phyloP scores from a whole-genome alignment of 1,284 basidiomycete genomes.

The Anthracocystis panici-leucophaei region DNA sequence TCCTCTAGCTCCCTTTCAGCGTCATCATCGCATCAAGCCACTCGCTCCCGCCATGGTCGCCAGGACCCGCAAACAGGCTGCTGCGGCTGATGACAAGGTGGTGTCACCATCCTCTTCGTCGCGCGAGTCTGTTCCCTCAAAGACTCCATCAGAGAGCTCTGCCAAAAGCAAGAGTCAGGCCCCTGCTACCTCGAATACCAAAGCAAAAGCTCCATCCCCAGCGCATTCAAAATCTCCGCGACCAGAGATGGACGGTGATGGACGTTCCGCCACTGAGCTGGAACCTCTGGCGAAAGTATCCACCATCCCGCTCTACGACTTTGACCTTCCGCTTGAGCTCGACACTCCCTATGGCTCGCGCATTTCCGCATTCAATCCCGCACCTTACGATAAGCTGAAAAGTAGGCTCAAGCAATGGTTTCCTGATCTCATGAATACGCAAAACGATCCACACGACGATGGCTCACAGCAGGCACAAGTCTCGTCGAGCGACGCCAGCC shows the following conservation, averaged over 20 bases:
- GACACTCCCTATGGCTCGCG: slow-evolving; percentile 13
- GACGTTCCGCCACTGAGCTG: neutral
- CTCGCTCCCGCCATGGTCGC: slow-evolving; percentile 16
- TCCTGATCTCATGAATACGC: slow-evolving; percentile 6
- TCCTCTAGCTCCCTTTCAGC: neutral
- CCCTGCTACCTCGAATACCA: neutral
- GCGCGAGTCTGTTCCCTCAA: neutral
- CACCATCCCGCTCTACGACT: slow-evolving; percentile 46
- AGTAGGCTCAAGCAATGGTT: slow-evolving; percentile 25
- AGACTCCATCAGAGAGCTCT: neutral
- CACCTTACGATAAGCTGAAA: slow-evolving; percentile 16
- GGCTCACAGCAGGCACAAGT: neutral
- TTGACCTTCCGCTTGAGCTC: slow-evolving; percentile 40
- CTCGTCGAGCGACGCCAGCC: slow-evolving; percentile 2
- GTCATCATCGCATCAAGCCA: neutral
- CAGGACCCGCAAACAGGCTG: slow-evolving; percentile 24
- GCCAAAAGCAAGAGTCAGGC: neutral
- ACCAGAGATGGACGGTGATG: neutral
- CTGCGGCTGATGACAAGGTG: neutral
- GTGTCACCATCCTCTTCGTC: slow-evolving; percentile 2
- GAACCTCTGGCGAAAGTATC: slow-evolving; percentile 1
- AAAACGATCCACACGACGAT: neutral
- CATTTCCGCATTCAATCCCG: slow-evolving; percentile 32
- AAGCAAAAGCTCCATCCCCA: neutral
- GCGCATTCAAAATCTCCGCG: neutral